Evolutionary conservation across 768 basidiomycete genomes (phyloP).

Genomic region (Phanerodontia chrysosporium): DNA sequence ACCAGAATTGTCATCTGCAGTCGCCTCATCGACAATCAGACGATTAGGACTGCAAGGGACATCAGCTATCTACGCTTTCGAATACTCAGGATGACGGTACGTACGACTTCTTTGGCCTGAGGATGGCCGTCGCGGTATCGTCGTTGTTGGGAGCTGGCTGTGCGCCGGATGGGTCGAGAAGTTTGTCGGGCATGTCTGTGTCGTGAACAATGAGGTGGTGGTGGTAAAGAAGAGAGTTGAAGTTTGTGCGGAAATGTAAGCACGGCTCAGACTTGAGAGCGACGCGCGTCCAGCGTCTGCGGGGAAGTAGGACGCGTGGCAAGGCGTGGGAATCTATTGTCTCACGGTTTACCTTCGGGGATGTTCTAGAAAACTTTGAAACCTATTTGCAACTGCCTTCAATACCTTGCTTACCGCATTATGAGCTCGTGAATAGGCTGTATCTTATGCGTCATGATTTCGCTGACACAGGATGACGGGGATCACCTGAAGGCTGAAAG

Average conservation of each 20-base stretch:
- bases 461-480: too few species aligned
- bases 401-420: neutral
- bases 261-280: slow-evolving; percentile 14
- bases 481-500: too few species aligned
- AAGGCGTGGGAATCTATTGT: slow-evolving; percentile 17
- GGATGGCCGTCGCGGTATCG: slow-evolving; percentile 91
- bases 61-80: slow-evolving; percentile 12
- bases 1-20: slow-evolving; percentile 95
- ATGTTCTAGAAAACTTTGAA: slow-evolving; percentile 12
- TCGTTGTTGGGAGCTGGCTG: slow-evolving; percentile 81
- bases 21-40: slow-evolving; percentile 93
- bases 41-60: slow-evolving; percentile 71
- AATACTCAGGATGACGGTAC: slow-evolving; percentile 30
- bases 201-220: slow-evolving; percentile 9
- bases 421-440: too few species aligned
- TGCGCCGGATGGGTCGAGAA: slow-evolving; percentile 79
- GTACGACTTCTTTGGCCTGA: slow-evolving; percentile 96
- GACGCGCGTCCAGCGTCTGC: slow-evolving; percentile 28
- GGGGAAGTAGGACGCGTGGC: slow-evolving; percentile 17
- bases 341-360: slow-evolving; percentile 22
- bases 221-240: slow-evolving; percentile 13
- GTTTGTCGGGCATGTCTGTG: slow-evolving; percentile 19
- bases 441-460: too few species aligned
- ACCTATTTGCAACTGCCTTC: neutral
- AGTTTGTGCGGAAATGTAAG: slow-evolving; percentile 8